Evolutionary conservation across 1,139 yeast species (phyloP).

Genomic region (Arxiozyma slooffiae): DNA sequence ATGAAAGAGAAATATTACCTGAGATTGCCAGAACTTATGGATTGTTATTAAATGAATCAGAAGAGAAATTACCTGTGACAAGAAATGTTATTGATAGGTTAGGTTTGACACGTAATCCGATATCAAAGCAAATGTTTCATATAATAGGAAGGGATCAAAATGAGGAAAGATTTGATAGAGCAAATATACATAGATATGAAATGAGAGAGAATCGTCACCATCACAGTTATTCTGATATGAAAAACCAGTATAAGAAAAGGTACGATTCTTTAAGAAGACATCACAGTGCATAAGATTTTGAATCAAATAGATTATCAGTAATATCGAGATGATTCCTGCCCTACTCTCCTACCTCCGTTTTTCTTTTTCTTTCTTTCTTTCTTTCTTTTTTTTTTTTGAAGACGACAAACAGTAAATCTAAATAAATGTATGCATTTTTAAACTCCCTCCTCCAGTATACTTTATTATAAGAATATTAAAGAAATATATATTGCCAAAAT

Average conservation of each 20-base stretch:
- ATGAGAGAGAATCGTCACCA: neutral
- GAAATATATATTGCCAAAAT: neutral
- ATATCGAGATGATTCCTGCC: neutral
- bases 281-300: neutral
- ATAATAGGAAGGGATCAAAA: neutral
- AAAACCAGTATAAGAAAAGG: neutral
- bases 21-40: slow-evolving; percentile 24
- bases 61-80: slow-evolving; percentile 15
- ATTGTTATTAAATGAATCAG: slow-evolving; percentile 17
- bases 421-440: too few relatives aligned
- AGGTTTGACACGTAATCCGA: slow-evolving; percentile 16
- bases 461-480: too few relatives aligned
- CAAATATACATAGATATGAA: neutral
- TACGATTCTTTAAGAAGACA: neutral
- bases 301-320: neutral
- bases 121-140: slow-evolving; percentile 16
- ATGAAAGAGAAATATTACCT: slow-evolving; percentile 12
- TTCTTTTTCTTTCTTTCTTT: too few relatives aligned
- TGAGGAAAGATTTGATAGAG: neutral
- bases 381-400: too few relatives aligned
- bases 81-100: slow-evolving; percentile 3
- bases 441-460: neutral
- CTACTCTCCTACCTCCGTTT: too few relatives aligned
- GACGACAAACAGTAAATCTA: too few relatives aligned
- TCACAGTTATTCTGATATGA: neutral